phyloP scores from a whole-genome alignment of 371 early-diverging fungal genomes.

The Mucor lusitanicus region DNA sequence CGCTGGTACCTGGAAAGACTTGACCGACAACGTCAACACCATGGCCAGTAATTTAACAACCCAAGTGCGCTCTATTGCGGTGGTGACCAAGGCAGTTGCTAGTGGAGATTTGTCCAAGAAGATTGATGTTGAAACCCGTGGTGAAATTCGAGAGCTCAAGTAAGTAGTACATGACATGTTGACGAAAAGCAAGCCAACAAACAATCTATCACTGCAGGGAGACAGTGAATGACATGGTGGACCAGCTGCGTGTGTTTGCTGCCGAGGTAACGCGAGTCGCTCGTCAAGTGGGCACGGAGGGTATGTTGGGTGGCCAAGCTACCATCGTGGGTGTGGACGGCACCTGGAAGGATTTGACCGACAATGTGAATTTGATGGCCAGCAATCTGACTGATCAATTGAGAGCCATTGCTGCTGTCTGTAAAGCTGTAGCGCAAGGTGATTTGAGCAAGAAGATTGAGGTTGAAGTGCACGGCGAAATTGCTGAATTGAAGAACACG shows the following conservation, averaged over 20 bases:
- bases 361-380: conserved; percentile 67
- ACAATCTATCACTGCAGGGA: neutral
- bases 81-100: conserved; percentile 49
- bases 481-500: conserved; percentile 51
- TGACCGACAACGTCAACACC: conserved; percentile 69
- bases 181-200: neutral
- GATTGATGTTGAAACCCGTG: conserved; percentile 40
- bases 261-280: conserved; percentile 51
- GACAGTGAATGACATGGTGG: conserved; percentile 33
- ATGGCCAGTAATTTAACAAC: conserved; percentile 58
- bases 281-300: conserved; percentile 53
- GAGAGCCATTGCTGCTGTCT: conserved; percentile 48
- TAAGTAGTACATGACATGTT: neutral
- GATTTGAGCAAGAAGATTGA: conserved; percentile 47
- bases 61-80: conserved; percentile 53
- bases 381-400: conserved; percentile 51
- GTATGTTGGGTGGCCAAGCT: conserved; percentile 52
- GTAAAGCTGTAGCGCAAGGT: conserved; percentile 51
- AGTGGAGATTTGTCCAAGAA: conserved; percentile 46
- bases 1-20: conserved; percentile 72
- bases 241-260: conserved; percentile 37
- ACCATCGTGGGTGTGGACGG: conserved; percentile 63
- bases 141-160: conserved; percentile 58
- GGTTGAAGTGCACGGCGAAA: conserved; percentile 51
- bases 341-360: conserved; percentile 73